Base-by-base conservation (phyloP, 2,329 filamentous ascomycete genomes). In the Penicillium crustosum region DNA sequence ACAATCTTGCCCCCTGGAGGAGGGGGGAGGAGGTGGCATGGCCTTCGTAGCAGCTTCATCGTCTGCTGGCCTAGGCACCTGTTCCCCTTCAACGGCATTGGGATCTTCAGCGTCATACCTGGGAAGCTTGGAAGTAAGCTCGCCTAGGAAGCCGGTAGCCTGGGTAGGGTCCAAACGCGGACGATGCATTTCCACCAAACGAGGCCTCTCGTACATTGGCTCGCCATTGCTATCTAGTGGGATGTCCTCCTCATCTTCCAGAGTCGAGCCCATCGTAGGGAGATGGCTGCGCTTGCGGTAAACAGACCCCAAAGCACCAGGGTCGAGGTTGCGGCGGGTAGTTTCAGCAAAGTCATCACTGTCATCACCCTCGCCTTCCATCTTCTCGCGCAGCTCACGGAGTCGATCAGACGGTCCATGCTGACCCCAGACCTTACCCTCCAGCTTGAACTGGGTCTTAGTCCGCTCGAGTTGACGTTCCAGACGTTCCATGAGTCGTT, bases 371-470 rank as follows among this genome's bases (percentile, higher is more conserved):
- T 78, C 78, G 25, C 84, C 86, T 62, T 97, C 94, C 94, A 99
- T 99, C 76, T 93, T 88, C 76, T 97, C 93, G 58, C 94, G 89
- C 49, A 97, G 82, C 64, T 95, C 93, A 64, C 94, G 89, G 58
- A 99, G 81, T 68, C 93, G 88, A 77, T 99, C 94, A 44, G 92
- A 97, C 13, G 94, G 93, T 36, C 91, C 91, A 63, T 89, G 83
- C 61, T 95, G 90, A 61, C 88, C 88, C 89, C 93, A 96, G 9
- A 91, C 87, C 73, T 91, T 91, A 65, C 94, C 94, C 76, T 97
- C 94, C 33, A 99, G 85, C 77, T 97, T 97, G 77, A 91, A 96
- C 72, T 97, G 93, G 0, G 94, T 97, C 83, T 97, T 97, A 63
- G 96, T 93, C 63, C 94, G 84, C 79, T 97, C 93, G 42, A 99